Base-by-base conservation (phyloP, 2,329 filamentous ascomycete genomes). In the Alternaria solani region DNA sequence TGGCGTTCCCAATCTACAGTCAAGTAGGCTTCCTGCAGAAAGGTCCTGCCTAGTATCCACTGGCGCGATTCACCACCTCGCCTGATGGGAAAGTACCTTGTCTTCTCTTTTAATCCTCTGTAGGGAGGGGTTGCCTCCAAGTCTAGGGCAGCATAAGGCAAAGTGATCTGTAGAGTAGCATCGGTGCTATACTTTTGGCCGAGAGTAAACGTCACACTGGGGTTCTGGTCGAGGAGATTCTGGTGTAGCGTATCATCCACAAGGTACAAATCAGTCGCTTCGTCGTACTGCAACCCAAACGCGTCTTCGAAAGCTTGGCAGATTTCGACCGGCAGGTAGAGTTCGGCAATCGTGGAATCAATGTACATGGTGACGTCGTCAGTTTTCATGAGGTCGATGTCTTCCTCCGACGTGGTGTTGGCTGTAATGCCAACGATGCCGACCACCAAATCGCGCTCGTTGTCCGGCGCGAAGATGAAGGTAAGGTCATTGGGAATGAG, bases 1-100 rank as follows among this genome's bases (percentile, higher is more conserved):
- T 77, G 69, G 12, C 80, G 76, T 62, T 84, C 82, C 75, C 81
- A 84, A 61, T 85, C 81, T 6, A 83, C 81, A 3, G 75, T 78
- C 48, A 85, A 60, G 61, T 85, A 84, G 2, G 89, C 85, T 75
- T 92, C 89, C 72, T 92, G 90, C 55, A 93, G 78, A 65, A 92
- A 92, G 0, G 86, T 85, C 34, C 89, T 84, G 7, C 90, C 90
- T 36, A 92, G 83, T 12, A 89, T 85, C 73, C 87, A 85, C 64
- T 87, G 83, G 14, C 80, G 81, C 36, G 83, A 82, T 57, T 85
- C 82, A 20, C 82, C 71, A 11, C 86, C 81, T 59, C 85, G 85
- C 67, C 86, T 84, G 52, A 93, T 81, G 4, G 89, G 89, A 60
- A 92, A 92, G 71, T 92, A 92, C 11, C 49, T 85, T 1, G 86